These are phyloP conservation scores for Tolypocladium ovalisporum DNA, from an alignment of 2,329 filamentous ascomycete species.

Conservation along the genomic window DNA sequence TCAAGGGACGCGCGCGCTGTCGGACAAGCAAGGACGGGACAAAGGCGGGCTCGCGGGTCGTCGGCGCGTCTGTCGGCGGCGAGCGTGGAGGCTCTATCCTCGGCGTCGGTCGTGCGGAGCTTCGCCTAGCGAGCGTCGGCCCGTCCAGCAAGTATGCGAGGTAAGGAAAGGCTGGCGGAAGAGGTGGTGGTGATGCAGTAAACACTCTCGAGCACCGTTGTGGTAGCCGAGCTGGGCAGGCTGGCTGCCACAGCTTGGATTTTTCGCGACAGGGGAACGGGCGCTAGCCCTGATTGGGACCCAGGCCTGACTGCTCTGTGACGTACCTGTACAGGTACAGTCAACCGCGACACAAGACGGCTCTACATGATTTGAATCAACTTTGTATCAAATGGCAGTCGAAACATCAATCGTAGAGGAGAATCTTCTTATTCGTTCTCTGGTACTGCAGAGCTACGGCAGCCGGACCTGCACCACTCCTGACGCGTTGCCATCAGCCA, in stretches of 20 bases:
- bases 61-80: constrained; percentile 6
- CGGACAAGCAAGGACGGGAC: constrained; percentile 16
- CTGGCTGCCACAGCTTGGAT: constrained; percentile 24
- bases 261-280: constrained; percentile 21
- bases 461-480: no score
- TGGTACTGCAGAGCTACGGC: background rate
- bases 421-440: background rate
- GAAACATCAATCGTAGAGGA: background rate
- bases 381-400: background rate
- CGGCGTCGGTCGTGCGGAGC: constrained; percentile 2
- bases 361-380: background rate
- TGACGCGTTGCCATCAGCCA: background rate
- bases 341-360: background rate
- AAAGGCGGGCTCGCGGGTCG: constrained; percentile 2
- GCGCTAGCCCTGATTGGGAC: constrained; percentile 1
- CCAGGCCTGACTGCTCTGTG: background rate
- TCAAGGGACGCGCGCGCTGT: constrained; percentile 10
- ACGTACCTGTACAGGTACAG: no score
- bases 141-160: background rate
- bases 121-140: constrained; percentile 2
- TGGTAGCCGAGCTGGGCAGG: constrained; percentile 12
- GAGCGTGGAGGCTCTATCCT: background rate
- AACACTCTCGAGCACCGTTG: background rate
- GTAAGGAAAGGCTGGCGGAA: background rate
- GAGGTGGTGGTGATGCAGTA: background rate